phyloP scores from a whole-genome alignment of 2,329 filamentous ascomycete species.

The Xylariaceae sp. region DNA sequence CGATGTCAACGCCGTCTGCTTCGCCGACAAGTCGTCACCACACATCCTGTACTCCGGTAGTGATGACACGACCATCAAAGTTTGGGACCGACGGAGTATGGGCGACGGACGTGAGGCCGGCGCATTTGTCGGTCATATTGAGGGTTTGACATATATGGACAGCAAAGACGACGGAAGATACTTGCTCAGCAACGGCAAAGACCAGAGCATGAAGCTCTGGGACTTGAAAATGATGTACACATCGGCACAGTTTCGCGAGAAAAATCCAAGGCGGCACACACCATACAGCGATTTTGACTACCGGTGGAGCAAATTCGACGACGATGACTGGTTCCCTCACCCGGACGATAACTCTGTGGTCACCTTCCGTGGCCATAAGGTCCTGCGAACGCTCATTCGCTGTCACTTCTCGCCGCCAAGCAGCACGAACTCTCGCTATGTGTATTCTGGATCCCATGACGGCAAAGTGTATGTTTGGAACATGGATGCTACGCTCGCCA shows the following conservation, averaged over 20 bases:
- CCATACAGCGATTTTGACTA: slow-evolving; percentile 72
- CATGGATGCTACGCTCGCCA: slow-evolving; percentile 83
- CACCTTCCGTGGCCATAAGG: slow-evolving; percentile 88
- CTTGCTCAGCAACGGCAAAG: slow-evolving; percentile 91
- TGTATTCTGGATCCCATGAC: slow-evolving; percentile 90
- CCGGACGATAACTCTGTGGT: slow-evolving; percentile 89
- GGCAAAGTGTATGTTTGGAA: slow-evolving; percentile 94
- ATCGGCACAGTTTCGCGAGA: slow-evolving; percentile 64
- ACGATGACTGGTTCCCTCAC: slow-evolving; percentile 71
- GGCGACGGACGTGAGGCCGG: slow-evolving; percentile 76
- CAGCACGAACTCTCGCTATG: slow-evolving; percentile 87
- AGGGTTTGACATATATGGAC: slow-evolving; percentile 72
- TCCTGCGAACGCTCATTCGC: slow-evolving; percentile 87
- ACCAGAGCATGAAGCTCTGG: slow-evolving; percentile 98
- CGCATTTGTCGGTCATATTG: slow-evolving; percentile 69
- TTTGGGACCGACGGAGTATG: slow-evolving; percentile 95
- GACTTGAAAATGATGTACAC: slow-evolving; percentile 89
- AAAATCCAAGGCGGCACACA: slow-evolving; percentile 62
- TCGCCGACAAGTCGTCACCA: slow-evolving; percentile 84
- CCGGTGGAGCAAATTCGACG: slow-evolving; percentile 69
- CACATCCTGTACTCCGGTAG: slow-evolving; percentile 96
- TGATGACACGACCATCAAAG: slow-evolving; percentile 91
- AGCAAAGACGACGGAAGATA: slow-evolving; percentile 77
- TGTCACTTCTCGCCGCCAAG: slow-evolving; percentile 92
- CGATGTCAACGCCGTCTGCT: slow-evolving; percentile 97